Evolutionary conservation across 2,329 filamentous ascomycete species (phyloP).

Genomic region (Alternaria novae-zelandiae): DNA sequence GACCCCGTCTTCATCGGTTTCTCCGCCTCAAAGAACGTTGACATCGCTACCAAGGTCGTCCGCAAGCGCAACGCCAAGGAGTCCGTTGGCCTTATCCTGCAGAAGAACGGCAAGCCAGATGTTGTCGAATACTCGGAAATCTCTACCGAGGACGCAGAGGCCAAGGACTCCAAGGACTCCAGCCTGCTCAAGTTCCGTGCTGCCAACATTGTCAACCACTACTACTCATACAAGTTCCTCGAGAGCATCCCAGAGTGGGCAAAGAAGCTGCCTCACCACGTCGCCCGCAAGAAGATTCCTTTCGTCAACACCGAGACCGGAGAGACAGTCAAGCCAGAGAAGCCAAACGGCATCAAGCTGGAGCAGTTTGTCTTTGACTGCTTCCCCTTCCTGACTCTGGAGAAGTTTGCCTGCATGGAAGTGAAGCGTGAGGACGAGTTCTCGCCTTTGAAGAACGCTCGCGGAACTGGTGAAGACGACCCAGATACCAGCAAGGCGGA

Average conservation of each 20-base stretch:
- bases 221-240: slow-evolving; percentile 94
- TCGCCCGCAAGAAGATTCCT: slow-evolving; percentile 98
- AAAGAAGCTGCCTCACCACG: slow-evolving; percentile 88
- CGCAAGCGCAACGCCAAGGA: slow-evolving; percentile 97
- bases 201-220: slow-evolving; percentile 99
- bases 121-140: slow-evolving; percentile 99
- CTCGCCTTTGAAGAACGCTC: slow-evolving; percentile 92
- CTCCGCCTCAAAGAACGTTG: slow-evolving; percentile 82
- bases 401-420: slow-evolving; percentile 94
- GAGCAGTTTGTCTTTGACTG: slow-evolving; percentile 99
- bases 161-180: slow-evolving; percentile 79
- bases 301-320: slow-evolving; percentile 77
- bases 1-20: slow-evolving; percentile 97
- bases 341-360: slow-evolving; percentile 97
- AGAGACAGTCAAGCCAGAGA: slow-evolving; percentile 84
- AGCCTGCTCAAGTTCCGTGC: slow-evolving; percentile 92
- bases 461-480: slow-evolving; percentile 85
- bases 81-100: slow-evolving; percentile 90
- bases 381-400: slow-evolving; percentile 84
- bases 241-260: slow-evolving; percentile 88
- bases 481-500: slow-evolving; percentile 90
- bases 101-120: slow-evolving; percentile 94
- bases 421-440: slow-evolving; percentile 98
- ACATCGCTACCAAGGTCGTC: slow-evolving; percentile 99
- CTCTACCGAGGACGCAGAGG: slow-evolving; percentile 84